These are phyloP conservation scores for Solanum gracilifrons DNA, from an alignment of 257 asterid genomes.

Conservation along the genomic window DNA sequence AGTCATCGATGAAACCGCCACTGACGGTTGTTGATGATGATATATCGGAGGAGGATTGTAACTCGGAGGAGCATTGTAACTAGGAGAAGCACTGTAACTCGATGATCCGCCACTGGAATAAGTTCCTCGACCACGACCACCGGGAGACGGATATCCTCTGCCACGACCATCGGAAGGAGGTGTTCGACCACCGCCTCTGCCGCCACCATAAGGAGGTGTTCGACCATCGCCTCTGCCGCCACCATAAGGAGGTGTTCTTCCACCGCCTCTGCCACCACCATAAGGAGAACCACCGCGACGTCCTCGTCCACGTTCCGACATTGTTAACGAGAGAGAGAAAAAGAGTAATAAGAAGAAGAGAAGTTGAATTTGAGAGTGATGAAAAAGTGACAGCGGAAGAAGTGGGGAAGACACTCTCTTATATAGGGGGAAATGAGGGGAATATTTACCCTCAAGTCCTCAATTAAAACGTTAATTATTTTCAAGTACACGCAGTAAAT, in stretches of 20 bases:
- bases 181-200: neutral
- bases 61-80: neutral
- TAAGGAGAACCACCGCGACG: neutral
- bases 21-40: neutral
- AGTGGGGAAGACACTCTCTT: neutral
- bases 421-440: neutral
- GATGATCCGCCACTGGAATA: neutral
- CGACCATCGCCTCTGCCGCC: neutral
- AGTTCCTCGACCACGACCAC: neutral
- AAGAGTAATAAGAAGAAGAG: neutral
- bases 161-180: neutral
- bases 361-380: neutral
- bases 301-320: conserved; percentile 17
- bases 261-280: neutral
- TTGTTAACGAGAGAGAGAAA: neutral
- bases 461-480: neutral
- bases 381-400: neutral
- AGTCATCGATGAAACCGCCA: conserved; percentile 8
- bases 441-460: neutral
- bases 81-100: neutral
- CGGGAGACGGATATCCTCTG: neutral
- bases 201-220: neutral
- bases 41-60: neutral
- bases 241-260: neutral
- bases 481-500: neutral